These are phyloP conservation scores for Aspergillus sp. DNA, from an alignment of 2,329 filamentous ascomycete genomes.

Conservation along the genomic window DNA sequence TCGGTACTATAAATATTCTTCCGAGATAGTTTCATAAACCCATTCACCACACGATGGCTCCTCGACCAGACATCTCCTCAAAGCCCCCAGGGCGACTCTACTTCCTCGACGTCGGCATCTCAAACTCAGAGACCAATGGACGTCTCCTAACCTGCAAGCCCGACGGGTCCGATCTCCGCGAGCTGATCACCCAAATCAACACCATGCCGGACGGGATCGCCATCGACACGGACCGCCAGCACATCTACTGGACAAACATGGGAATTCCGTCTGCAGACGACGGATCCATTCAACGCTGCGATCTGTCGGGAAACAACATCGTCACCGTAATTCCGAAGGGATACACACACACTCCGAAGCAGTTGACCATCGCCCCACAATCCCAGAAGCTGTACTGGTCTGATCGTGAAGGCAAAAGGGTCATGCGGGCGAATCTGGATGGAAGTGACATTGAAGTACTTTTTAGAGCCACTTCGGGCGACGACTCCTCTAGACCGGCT, in stretches of 20 bases:
- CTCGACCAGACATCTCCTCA: background rate
- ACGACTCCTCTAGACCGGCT: background rate
- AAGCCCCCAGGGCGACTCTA: background rate
- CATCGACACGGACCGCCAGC: background rate
- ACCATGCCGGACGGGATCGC: background rate
- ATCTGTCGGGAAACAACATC: background rate
- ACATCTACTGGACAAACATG: conserved; percentile 16
- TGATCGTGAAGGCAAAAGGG: background rate
- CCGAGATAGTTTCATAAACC: no score
- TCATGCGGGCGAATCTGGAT: background rate
- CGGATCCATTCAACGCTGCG: background rate
- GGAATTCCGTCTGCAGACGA: background rate
- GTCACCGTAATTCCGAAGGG: background rate
- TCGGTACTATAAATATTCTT: no score
- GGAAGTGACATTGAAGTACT: background rate
- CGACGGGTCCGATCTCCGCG: background rate
- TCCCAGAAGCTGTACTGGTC: background rate
- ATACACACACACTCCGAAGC: background rate
- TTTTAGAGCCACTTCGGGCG: background rate
- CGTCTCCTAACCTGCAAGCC: background rate
- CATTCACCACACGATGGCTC: background rate
- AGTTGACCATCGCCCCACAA: background rate
- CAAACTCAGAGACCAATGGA: background rate
- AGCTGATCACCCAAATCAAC: background rate
- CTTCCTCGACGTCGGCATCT: background rate